Evolutionary conservation across 2,329 filamentous ascomycete genomes (phyloP).

Genomic region (Colletotrichum siamense): DNA sequence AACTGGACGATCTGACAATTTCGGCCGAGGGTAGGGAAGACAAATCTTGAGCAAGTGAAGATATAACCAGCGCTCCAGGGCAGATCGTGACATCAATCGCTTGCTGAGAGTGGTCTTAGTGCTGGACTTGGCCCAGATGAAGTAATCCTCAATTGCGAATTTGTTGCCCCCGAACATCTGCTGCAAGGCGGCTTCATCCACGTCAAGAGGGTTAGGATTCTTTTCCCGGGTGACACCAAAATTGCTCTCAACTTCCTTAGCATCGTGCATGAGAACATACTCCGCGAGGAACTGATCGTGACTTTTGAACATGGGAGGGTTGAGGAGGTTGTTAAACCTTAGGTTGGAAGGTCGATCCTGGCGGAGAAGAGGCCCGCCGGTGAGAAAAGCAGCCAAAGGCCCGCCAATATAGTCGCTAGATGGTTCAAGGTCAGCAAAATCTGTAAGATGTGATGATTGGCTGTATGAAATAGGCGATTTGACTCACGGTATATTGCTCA

Average conservation of each 20-base stretch:
- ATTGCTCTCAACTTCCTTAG: conserved; percentile 26
- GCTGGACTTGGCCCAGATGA: conserved; percentile 17
- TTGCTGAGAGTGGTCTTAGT: background rate
- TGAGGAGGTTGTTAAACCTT: conserved; percentile 30
- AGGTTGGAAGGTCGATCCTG: conserved; percentile 26
- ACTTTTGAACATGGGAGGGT: conserved; percentile 27
- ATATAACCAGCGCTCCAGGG: conserved; percentile 29
- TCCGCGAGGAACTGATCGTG: conserved; percentile 32
- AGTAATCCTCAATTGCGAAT: conserved; percentile 25
- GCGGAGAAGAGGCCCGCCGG: conserved; percentile 28
- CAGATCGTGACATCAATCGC: conserved; percentile 21
- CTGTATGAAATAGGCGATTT: background rate
- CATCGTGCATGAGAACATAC: conserved; percentile 32
- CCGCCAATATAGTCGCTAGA: conserved; percentile 31
- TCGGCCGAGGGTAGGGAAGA: conserved; percentile 24
- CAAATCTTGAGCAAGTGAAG: conserved; percentile 29
- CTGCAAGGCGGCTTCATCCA: background rate
- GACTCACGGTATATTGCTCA: conserved; percentile 33
- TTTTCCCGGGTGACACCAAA: conserved; percentile 25
- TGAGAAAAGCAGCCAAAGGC: conserved; percentile 27
- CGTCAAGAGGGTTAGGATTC: background rate
- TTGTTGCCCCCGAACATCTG: background rate
- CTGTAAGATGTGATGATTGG: background rate
- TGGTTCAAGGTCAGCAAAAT: background rate
- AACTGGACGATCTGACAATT: conserved; percentile 18